Base-by-base conservation (phyloP, 306 rosid genomes). In the Malus sieversii region DNA sequence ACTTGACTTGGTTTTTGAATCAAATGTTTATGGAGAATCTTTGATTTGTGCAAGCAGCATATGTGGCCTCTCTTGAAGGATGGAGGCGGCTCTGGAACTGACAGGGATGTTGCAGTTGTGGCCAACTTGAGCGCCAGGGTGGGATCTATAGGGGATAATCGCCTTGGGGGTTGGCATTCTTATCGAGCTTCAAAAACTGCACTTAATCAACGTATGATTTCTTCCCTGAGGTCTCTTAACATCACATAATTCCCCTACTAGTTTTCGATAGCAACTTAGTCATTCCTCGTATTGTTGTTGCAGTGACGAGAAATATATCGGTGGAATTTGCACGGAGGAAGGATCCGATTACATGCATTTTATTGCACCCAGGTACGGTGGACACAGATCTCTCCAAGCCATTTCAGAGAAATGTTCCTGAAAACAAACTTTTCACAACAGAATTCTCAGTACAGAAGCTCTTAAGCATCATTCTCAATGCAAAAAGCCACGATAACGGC, bases 81-180 rank as follows among this genome's bases (percentile, higher is more conserved):
- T 67, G 97, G 97, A 27, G 91, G 96, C 0, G 84, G 90, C 66
- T 78, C 32, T 73, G 92, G 91, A 68, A 88, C 94, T 3, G 88
- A 81, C 85, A 85, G 88, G 77, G 85, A 81, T 71, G 76, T 80
- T 71, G 95, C 97, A 52, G 93, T 94, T 68, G 87, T 91, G 77
- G 98, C 97, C 84, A 94, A 88, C 77, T 61, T 94, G 84, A 94
- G 98, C 80, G 97, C 98, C n/a, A 84, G 96, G 75, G 97, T 94
- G 66, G 98, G 93, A 75, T 94, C 98, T 55, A 90, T 94, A 29
- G 96, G 95, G 70, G 97, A 94, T 85, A 94, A 94, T 69, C 88
- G 60, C 69, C 93, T 91, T 8, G 98, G 98, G 46, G 97, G 97
- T 51, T 94, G 98, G 98, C 97, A 94, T 76, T 90, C 98, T 20